Evolutionary conservation across 2,329 filamentous ascomycete species (phyloP).

Genomic region (Verticillium klebahnii): DNA sequence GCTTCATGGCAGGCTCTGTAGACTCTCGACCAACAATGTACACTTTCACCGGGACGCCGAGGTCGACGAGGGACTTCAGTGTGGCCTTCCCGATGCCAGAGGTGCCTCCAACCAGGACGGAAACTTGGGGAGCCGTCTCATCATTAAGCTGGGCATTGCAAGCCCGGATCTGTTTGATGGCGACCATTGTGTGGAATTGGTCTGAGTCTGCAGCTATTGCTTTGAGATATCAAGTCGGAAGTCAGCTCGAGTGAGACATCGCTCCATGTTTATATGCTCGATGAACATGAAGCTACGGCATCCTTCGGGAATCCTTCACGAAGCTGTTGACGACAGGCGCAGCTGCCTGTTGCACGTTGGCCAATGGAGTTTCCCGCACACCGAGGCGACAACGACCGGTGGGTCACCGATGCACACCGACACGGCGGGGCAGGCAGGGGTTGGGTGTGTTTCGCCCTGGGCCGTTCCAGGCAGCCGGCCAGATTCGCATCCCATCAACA

Average conservation of each 20-base stretch:
- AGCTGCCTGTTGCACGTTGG: no score
- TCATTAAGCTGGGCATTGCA: slow-evolving; percentile 36
- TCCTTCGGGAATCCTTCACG: no score
- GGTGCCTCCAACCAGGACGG: slow-evolving; percentile 41
- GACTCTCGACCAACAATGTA: slow-evolving; percentile 38
- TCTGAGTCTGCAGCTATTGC: neutral
- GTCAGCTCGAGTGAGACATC: no score
- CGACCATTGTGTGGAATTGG: slow-evolving; percentile 24
- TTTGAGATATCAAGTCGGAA: neutral
- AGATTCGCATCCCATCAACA: neutral
- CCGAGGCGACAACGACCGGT: neutral
- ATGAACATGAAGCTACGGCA: neutral
- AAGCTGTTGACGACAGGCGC: no score
- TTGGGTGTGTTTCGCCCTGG: neutral
- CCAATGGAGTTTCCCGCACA: neutral
- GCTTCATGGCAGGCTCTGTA: slow-evolving; percentile 20
- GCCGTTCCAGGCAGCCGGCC: neutral
- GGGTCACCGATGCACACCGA: neutral
- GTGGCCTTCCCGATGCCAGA: slow-evolving; percentile 40
- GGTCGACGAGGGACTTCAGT: slow-evolving; percentile 27
- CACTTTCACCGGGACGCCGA: slow-evolving; percentile 27
- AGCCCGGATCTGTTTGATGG: slow-evolving; percentile 25
- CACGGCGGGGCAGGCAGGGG: no score
- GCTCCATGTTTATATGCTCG: no score
- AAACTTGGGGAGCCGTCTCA: slow-evolving; percentile 27